Percentiles rank a stretch among this genome's conserved stretches.
Conservation (phyloP, 2,329 filamentous ascomycete species). For the Alternaria gansuensis region DNA sequence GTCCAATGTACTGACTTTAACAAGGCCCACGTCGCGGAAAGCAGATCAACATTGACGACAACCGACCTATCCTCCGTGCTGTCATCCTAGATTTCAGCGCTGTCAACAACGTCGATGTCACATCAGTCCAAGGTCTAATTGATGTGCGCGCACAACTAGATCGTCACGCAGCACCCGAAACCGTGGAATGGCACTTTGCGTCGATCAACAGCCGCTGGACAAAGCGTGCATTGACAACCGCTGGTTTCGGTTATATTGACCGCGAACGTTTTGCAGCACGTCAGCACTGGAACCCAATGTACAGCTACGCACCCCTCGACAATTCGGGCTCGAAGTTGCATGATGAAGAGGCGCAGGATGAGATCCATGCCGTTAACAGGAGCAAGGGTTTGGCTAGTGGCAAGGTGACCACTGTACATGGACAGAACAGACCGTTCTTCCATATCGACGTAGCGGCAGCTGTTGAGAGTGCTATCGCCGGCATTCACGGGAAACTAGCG, state of each 20-base stretch:
- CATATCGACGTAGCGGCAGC: conserved; percentile 92
- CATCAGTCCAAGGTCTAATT: conserved; percentile 89
- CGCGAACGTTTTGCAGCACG: conserved; percentile 59
- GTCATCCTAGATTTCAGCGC: conserved; percentile 92
- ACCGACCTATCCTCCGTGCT: conserved; percentile 79
- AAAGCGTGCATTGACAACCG: conserved; percentile 85
- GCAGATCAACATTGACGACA: conserved; percentile 57
- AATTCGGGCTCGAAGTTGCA: conserved; percentile 69
- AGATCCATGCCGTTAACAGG: conserved; percentile 26
- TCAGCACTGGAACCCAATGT: conserved; percentile 87
- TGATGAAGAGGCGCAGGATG: conserved; percentile 50
- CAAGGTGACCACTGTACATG: conserved; percentile 74
- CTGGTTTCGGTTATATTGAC: conserved; percentile 81
- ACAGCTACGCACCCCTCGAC: conserved; percentile 89
- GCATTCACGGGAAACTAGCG: conserved; percentile 64
- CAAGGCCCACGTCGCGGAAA: conserved; percentile 64
- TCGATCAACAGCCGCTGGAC: conserved; percentile 93
- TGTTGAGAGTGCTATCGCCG: conserved; percentile 84
- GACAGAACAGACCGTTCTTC: conserved; percentile 90
- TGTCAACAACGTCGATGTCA: conserved; percentile 93
- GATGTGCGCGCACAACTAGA: conserved; percentile 96
- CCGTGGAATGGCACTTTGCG: conserved; percentile 96
- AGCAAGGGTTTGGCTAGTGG: conserved; percentile 35
- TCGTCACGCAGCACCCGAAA: conserved; percentile 78
- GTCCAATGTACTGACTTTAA: background rate